Base-by-base conservation (phyloP, 768 basidiomycete genomes). In the Phlebiopsis flavidoalba region DNA sequence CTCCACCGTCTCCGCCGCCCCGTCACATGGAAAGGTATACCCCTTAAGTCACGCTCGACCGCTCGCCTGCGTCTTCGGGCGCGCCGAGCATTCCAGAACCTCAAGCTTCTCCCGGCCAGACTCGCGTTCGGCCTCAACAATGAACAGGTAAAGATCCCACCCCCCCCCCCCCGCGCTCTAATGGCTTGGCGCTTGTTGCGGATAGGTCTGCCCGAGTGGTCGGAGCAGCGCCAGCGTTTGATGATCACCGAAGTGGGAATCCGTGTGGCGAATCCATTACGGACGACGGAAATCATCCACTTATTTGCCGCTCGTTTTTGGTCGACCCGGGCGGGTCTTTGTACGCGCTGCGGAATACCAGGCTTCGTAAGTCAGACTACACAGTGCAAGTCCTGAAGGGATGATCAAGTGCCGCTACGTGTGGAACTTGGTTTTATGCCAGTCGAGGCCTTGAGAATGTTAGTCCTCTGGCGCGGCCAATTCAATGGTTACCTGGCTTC, bases 1-100 rank as follows among this genome's bases (percentile, higher is more conserved):
- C 0, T 75, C 78, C 5, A 71, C 65, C 1, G 71, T 89, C 53
- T 74, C 67, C 5, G 70, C 77, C 0, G 77, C 93, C 24, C 77
- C 0, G 77, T 93, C 24, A 82, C 83, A 0, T 94, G 92, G 91
- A 94, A 94, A 62, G 91, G 87, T 8, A n/a, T n/a, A n/a, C n/a
- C n/a, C n/a, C n/a, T n/a, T n/a, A 70, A 73, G 53, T 65, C 64
- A n/a, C 0, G 71, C n/a, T 86, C 37, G 58, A n/a, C 64, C 22
- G 75, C 79, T 1, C 72, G 78, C 17, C n/a, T n/a, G 63, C 70
- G 8, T 74, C 77, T 26, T 70, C 76, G 0, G 64, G 70, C 5
- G 68, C 59, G 36, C 55, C 72, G 8, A 83, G 83, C 0, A n/a
- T 54, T 6, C n/a, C 54, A n/a, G 10, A 37, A 37, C 22, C 36